Base-by-base conservation (phyloP, 169 alveolate species). In the Besnoitia besnoiti region DNA sequence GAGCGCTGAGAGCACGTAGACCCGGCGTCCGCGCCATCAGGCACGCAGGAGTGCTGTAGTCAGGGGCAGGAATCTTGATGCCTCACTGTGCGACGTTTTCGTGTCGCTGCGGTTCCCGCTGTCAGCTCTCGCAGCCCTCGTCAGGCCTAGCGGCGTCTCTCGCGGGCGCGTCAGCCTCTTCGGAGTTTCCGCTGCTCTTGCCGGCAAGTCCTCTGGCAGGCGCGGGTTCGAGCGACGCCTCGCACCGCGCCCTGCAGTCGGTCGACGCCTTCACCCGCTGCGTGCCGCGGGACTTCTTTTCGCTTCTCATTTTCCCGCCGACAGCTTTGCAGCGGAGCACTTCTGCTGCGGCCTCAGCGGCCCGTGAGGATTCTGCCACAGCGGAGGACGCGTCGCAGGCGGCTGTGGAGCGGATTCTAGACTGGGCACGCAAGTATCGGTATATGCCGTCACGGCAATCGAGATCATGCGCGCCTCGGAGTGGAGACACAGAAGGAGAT, bases 231-330 rank as follows among this genome's bases (percentile, higher is more conserved):
- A 16, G 7, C 16, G 24, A 19, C 67, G 67, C n/a, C 30, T 21
- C 12, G 46, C 16, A 5, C 12, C 82, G 82, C 44, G n/a, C 46
- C 24, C 44, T 73, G 3, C 46, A 24, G 46, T 73, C 47, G 8
- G 27, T 73, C 39, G 8, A 19, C 24, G 82, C 16, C 44, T 73
- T 73, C n/a, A 39, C n/a, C 46, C 39, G n/a, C 30, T 19, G 44
- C 2, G 82, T 73, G 14, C 82, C 82, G n/a, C 19, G 24, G 24
- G 46, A 77, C 12, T 39, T 35, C 24, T 77, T 35, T 55, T 77
- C 85, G 39, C 55, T 77, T 35, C 85, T 77, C 55, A 24, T 40
- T 14, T 40, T 77, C 35, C 85, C 85, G 33, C 85, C 85, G 49
- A 1, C 42, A n/a, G n/a, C n/a, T n/a, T n/a, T 35, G 39, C 79